A percentile compares a stretch with the other conserved stretches of the same genome.
phyloP scores from a whole-genome alignment of 1,284 basidiomycete genomes.

The Cerrena zonata region DNA sequence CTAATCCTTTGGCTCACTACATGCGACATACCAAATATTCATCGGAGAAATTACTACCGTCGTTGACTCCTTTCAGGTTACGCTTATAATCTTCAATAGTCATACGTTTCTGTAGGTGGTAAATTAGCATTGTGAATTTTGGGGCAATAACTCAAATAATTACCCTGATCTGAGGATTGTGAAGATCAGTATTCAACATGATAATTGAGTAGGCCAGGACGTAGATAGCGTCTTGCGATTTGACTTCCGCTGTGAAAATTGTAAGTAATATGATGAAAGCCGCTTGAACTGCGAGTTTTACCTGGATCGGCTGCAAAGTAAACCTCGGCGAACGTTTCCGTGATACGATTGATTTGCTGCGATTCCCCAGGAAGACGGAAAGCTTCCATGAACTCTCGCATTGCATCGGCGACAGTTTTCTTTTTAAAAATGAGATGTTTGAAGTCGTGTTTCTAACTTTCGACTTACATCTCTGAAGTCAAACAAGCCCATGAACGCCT shows the following conservation, averaged over 20 bases:
- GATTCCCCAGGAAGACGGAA: constrained; percentile 95
- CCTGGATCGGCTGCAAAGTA: constrained; percentile 85
- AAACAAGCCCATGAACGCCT: constrained; percentile 84
- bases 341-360: constrained; percentile 91
- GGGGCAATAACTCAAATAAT: constrained; percentile 23
- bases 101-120: constrained; percentile 78
- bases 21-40: constrained; percentile 70
- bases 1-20: not conserved
- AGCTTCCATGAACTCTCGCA: constrained; percentile 89
- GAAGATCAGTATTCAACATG: constrained; percentile 96
- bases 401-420: constrained; percentile 92
- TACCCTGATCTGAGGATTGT: constrained; percentile 92
- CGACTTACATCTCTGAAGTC: constrained; percentile 78
- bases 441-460: too few species aligned
- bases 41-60: constrained; percentile 75
- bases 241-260: constrained; percentile 68
- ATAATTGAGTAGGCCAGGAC: constrained; percentile 94
- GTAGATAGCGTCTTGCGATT: constrained; percentile 89
- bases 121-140: constrained; percentile 10
- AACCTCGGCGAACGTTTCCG: constrained; percentile 88
- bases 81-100: constrained; percentile 88
- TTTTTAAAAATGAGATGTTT: too few species aligned
- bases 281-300: constrained; percentile 26
- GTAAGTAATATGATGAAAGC: not conserved
- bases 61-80: constrained; percentile 92